Evolutionary conservation across 441 rosid species (phyloP).

Genomic region (Gossypium gossypioides): DNA sequence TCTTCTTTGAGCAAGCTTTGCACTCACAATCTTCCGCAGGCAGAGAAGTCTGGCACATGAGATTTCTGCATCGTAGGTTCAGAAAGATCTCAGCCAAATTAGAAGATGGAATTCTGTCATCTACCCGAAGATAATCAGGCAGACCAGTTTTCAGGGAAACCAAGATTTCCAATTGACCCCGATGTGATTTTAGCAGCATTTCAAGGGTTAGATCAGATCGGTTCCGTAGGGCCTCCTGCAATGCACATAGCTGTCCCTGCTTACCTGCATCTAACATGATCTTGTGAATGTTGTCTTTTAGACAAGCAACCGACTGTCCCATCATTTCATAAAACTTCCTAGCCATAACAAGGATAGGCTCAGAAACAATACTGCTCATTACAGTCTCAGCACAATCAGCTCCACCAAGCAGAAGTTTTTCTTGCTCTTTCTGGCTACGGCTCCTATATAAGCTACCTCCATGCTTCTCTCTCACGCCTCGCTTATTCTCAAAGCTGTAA

Average conservation of each 20-base stretch:
- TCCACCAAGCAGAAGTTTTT: conserved; percentile 43
- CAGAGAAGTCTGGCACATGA: conserved; percentile 49
- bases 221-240: conserved; percentile 49
- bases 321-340: conserved; percentile 76
- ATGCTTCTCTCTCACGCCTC: conserved; percentile 39
- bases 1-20: conserved; percentile 72
- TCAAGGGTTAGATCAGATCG: conserved; percentile 62
- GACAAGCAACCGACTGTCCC: conserved; percentile 39
- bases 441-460: conserved; percentile 30
- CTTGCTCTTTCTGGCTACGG: conserved; percentile 52
- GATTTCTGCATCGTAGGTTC: conserved; percentile 74
- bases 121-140: conserved; percentile 56
- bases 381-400: conserved; percentile 62
- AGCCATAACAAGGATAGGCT: conserved; percentile 67
- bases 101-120: conserved; percentile 41
- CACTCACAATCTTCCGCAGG: conserved; percentile 69
- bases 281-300: conserved; percentile 68
- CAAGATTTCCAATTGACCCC: conserved; percentile 75
- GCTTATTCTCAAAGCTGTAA: conserved; percentile 58
- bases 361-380: conserved; percentile 56
- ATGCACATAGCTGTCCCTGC: conserved; percentile 40
- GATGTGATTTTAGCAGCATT: conserved; percentile 51
- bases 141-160: conserved; percentile 73
- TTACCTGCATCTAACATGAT: conserved; percentile 58
- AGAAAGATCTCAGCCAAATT: conserved; percentile 84